These are phyloP conservation scores for Eimeria falciformis DNA, from an alignment of 169 alveolate species.

Conservation along the genomic window DNA sequence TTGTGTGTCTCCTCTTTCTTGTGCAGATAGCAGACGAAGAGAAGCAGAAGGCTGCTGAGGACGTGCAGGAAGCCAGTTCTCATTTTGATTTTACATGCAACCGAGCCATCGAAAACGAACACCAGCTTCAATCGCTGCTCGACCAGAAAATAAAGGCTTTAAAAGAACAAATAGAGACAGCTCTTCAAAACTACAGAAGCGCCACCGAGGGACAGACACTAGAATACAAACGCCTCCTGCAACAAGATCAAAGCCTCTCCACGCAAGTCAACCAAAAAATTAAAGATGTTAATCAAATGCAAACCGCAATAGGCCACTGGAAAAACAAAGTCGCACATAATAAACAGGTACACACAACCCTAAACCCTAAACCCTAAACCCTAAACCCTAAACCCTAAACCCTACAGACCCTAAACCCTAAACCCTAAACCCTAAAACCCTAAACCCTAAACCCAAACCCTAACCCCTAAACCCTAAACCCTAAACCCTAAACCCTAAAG, in stretches of 20 bases:
- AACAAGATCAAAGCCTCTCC: conserved; percentile 81
- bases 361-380: conserved; percentile 51
- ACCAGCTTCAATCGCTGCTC: conserved; percentile 79
- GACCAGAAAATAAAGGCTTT: conserved; percentile 77
- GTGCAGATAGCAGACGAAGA: no score
- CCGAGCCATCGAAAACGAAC: conserved; percentile 83
- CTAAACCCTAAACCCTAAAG: no score
- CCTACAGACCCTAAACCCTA: background rate
- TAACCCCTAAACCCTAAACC: no score
- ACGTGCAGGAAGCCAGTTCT: no score
- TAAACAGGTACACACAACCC: conserved; percentile 67
- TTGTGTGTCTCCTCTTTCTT: no score
- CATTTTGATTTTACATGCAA: no score
- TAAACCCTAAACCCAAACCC: no score
- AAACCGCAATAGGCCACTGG: conserved; percentile 85
- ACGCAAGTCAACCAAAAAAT: conserved; percentile 84
- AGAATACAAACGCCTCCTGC: conserved; percentile 84
- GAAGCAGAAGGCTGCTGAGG: no score
- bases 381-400: conserved; percentile 44
- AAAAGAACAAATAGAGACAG: conserved; percentile 65
- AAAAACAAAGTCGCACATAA: conserved; percentile 89
- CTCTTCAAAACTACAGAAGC: conserved; percentile 51
- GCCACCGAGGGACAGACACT: conserved; percentile 84
- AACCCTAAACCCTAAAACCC: no score
- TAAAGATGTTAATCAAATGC: conserved; percentile 86